phyloP scores from a whole-genome alignment of 768 basidiomycete genomes.

The Termitomyces sp. region DNA sequence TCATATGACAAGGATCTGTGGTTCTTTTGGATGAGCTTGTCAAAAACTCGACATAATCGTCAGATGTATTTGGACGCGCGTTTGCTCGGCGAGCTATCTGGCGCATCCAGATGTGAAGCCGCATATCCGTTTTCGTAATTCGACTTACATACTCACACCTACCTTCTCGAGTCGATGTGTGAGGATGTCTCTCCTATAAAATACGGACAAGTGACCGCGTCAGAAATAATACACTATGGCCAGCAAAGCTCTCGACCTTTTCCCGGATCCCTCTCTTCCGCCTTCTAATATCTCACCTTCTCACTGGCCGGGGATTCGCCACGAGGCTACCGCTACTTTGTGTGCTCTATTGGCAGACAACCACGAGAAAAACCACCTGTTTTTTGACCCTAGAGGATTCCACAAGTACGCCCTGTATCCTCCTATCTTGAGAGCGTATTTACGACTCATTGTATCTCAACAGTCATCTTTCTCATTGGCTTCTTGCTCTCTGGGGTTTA shows the following conservation, averaged over 20 bases:
- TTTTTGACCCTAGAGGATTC: conserved; percentile 41
- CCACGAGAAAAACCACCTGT: conserved; percentile 50
- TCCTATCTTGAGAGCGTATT: conserved; percentile 26
- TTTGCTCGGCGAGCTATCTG: too few species aligned
- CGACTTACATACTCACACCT: neutral
- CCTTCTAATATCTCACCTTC: conserved; percentile 26
- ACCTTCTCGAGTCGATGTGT: neutral
- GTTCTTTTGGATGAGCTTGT: too few species aligned
- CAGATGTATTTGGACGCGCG: too few species aligned
- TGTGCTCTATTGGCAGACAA: conserved; percentile 43
- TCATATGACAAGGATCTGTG: too few species aligned
- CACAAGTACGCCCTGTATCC: conserved; percentile 28
- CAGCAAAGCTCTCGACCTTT: conserved; percentile 7
- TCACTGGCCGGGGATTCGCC: conserved; percentile 29
- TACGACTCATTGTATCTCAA: neutral
- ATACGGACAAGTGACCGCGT: neutral
- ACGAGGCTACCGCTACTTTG: conserved; percentile 36
- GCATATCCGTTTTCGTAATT: neutral
- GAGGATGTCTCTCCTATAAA: neutral
- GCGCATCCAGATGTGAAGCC: neutral
- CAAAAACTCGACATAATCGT: too few species aligned
- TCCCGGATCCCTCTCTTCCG: conserved; percentile 14
- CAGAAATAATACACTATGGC: neutral
- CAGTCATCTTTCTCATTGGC: conserved; percentile 54
- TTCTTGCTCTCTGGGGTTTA: conserved; percentile 56